Percentiles rank a stretch among this genome's conserved stretches.
Conservation (phyloP, 495 filamentous ascomycete species). For the Pseudevernia furfuracea region DNA sequence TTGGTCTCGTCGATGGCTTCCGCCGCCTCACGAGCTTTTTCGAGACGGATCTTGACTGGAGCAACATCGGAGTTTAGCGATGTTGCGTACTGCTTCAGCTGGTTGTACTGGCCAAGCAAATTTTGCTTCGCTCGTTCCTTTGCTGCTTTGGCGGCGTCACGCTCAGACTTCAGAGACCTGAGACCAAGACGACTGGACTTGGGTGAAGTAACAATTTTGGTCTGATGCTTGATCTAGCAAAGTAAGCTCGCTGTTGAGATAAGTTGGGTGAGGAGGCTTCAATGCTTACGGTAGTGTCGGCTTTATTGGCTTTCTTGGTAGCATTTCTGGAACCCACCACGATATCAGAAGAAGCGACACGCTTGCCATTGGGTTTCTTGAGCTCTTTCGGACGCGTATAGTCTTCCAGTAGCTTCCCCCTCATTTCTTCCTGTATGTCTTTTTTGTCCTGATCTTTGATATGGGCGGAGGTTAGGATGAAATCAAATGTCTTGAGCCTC, state of each 20-base stretch:
- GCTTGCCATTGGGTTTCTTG: conserved; percentile 2
- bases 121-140: not conserved
- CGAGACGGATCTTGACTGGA: conserved; percentile 21
- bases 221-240: not conserved
- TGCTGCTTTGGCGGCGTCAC: not conserved
- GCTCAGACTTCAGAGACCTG: not conserved
- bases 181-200: not conserved
- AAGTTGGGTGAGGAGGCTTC: not conserved
- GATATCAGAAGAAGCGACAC: not conserved
- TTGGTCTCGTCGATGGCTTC: conserved; percentile 9
- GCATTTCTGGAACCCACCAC: not conserved
- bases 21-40: conserved; percentile 17
- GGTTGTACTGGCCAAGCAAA: conserved; percentile 7
- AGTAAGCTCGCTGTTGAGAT: not conserved
- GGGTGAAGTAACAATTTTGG: not conserved
- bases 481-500: conserved; percentile 9
- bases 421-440: conserved; percentile 12
- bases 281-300: not conserved
- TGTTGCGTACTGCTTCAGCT: conserved; percentile 14
- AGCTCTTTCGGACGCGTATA: not conserved
- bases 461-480: not conserved
- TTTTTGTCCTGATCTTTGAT: not conserved
- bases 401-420: conserved; percentile 5
- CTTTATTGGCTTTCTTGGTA: not conserved
- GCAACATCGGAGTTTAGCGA: conserved; percentile 8